Base-by-base conservation (phyloP, 306 rosid genomes). In the Ochetophila trinervis region DNA sequence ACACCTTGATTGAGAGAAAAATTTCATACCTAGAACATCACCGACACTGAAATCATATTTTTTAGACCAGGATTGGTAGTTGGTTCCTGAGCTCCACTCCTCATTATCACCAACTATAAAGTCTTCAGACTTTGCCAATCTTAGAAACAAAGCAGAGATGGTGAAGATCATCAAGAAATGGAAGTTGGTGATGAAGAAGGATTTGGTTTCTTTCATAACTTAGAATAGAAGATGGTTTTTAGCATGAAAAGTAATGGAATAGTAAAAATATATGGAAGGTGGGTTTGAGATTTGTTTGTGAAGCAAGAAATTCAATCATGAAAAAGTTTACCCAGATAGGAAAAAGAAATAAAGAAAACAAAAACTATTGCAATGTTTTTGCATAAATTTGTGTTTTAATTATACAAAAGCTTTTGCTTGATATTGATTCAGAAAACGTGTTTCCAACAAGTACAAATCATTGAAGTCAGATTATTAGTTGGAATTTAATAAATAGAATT, bases 21-120 rank as follows among this genome's bases (percentile, higher is more conserved):
- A 12, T 24, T 23, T 37, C 71, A 65, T 74, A 74, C 80, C 80
- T 7, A 79, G 68, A 65, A 79, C 61, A 62, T 79, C 80, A 34
- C 67, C 80, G 34, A 45, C 73, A 42, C 57, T 70, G 34, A 70
- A 70, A 34, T 66, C 74, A 63, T 66, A 45, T 23, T 40, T 65
- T 50, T 23, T 55, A 1, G 83, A 74, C 83, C 83, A 79, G 0
- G 59, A 53, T 23, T 24, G 15, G n/a, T 40, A 79, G 72, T 79
- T 67, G 59, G 16, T 52, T 13, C 52, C 76, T 42, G 51, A 61
- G 51, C 56, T 65, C 83, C 83, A 79, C 27, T 73, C 76, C 3
- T 70, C 66, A 18, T 66, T 77, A 57, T 74, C 83, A 42, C 83
- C 83, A 65, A 79, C 80, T 16, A 23, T 36, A 40, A 53, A 66